Percentiles rank a stretch among this genome's conserved stretches.
phyloP scores from a whole-genome alignment of 2,329 filamentous ascomycete genomes.

The Neofusicoccum cordaticola region DNA sequence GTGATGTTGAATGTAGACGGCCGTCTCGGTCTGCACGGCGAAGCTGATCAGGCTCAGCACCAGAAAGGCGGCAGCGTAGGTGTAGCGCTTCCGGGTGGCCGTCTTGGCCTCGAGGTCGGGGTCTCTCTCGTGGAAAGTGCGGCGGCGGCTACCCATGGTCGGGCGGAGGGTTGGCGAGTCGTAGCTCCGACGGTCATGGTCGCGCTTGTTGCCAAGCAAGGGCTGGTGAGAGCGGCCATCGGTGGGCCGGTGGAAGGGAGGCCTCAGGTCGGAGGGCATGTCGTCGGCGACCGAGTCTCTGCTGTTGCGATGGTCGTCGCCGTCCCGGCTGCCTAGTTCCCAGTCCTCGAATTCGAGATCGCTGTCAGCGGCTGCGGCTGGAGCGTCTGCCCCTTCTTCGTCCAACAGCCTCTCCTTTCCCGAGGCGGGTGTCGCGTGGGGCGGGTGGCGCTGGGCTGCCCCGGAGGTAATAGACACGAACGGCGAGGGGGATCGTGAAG shows the following conservation, averaged over 20 bases:
- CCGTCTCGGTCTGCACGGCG: constrained; percentile 91
- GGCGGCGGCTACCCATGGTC: constrained; percentile 56
- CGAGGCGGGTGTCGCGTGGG: neutral
- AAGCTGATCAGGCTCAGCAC: constrained; percentile 81
- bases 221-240: constrained; percentile 50
- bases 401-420: constrained; percentile 20
- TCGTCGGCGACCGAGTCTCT: constrained; percentile 33
- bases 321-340: constrained; percentile 26
- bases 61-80: constrained; percentile 81
- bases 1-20: constrained; percentile 89
- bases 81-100: constrained; percentile 77
- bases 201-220: constrained; percentile 47
- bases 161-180: constrained; percentile 37
- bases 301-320: neutral
- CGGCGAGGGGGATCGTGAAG: constrained; percentile 27
- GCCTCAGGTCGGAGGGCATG: constrained; percentile 52
- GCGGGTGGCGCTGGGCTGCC: constrained; percentile 7
- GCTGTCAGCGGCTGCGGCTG: constrained; percentile 22
- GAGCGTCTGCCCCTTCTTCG: constrained; percentile 2
- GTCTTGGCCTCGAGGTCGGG: constrained; percentile 63
- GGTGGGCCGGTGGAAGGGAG: constrained; percentile 34
- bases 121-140: constrained; percentile 74
- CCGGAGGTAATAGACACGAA: constrained; percentile 23
- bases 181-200: constrained; percentile 34
- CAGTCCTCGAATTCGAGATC: constrained; percentile 45